Evolutionary conservation across 2,329 filamentous ascomycete genomes (phyloP), one percentile per base, ranked within the genome.

Genomic region (Penicillium brevicompactum): DNA sequence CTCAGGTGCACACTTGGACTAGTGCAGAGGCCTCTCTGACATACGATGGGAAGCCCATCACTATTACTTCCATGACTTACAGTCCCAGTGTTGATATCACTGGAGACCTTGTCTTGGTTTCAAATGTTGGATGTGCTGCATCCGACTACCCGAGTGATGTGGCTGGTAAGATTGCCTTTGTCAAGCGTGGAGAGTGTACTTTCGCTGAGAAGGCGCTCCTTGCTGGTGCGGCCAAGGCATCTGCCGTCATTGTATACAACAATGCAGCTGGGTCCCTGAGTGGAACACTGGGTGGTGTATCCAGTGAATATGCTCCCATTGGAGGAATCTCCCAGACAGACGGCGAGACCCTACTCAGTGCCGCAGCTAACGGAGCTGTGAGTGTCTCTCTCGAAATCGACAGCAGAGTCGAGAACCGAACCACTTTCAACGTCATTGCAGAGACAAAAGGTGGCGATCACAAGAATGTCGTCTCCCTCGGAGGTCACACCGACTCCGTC

Each of bases 231-330:
- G 88, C 88, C 1, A 88, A 89, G 18, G 90, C 90, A 5, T 72
- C 84, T 3, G 90, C 86, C 1, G 88, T 87, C 1, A 75, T 94
- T 13, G 80, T 94, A 47, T 92, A 90, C 75, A 91, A 93, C 77
- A 88, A 87, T 62, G 84, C 85, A 2, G 74, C 81, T 1, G 88
- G 84, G 1, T 71, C 75, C 3, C 74, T 91, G 1, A 80, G 82
- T 48, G 90, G 89, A 40, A 92, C 89, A 1, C 78, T 94, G 3
- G 89, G 87, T 10, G 78, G 76, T 0, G 85, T 87, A 0, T 53
- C 55, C 9, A 76, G 80, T 10, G 65, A 85, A 8, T 67, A 76
- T 1, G 69, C 76, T 27, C 77, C 89, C 0, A 90, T 86, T 1
- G 86, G 91, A 55, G 87, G 87, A 1, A 75, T 93, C 22, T 82